Evolutionary conservation across 306 rosid genomes (phyloP).

Genomic region (Corylus heterophylla): DNA sequence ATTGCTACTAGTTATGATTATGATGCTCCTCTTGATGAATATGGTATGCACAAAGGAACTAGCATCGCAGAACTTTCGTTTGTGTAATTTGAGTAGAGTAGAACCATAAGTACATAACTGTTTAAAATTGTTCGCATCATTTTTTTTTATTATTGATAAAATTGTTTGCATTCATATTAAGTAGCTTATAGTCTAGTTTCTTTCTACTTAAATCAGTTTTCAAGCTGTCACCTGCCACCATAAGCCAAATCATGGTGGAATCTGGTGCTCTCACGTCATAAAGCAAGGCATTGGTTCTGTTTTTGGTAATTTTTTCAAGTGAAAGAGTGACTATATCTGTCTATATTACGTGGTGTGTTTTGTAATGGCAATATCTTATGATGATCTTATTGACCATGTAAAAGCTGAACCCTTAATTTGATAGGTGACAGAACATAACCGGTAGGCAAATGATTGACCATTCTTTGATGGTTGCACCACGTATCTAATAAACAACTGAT

Average conservation of each 20-base stretch:
- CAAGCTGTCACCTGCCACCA: constrained; percentile 1
- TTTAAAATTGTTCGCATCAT: background rate
- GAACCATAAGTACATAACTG: constrained; percentile 2
- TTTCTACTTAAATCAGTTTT: background rate
- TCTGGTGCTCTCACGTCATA: background rate
- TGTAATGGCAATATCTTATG: background rate
- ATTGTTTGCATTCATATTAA: constrained; percentile 1
- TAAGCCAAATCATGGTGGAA: background rate
- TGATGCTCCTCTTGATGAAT: constrained; percentile 97
- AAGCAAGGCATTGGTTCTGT: background rate
- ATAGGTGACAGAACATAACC: constrained; percentile 6
- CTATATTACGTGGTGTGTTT: background rate
- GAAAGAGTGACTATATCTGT: background rate
- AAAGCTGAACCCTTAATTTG: constrained; percentile 19
- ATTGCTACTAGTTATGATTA: constrained; percentile 96
- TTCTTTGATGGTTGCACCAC: background rate
- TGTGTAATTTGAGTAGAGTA: constrained; percentile 8
- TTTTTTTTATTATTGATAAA: background rate
- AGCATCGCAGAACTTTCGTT: background rate
- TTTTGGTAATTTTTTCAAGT: background rate
- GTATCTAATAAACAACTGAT: background rate
- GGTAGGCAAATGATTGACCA: background rate
- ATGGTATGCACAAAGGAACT: constrained; percentile 51
- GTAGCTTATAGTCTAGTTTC: background rate
- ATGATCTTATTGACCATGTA: background rate